Base-by-base conservation (phyloP, 495 filamentous ascomycete species). In the Monascus purpureus region DNA sequence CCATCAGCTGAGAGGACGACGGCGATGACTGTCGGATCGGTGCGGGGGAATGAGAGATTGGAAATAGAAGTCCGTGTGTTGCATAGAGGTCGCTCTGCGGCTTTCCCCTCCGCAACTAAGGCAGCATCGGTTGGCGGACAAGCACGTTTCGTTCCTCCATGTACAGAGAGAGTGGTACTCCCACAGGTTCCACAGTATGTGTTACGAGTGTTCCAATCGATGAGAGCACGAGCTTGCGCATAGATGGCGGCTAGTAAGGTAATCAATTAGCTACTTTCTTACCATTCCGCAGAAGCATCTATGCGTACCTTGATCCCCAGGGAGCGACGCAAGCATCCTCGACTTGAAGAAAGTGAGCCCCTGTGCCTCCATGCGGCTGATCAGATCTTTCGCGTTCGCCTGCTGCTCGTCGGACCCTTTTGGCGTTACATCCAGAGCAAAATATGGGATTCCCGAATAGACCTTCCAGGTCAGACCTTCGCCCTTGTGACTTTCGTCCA, bases 181-280 rank as follows among this genome's bases (percentile, higher is more conserved):
- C 90, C 88, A 59, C 90, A 94, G 33, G 75, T 74, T 7, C 74
- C 83, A 55, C 90, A 97, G 61, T 84, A 96, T 22, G 75, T 82
- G 48, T 93, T 95, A 28, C 88, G 80, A 29, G 64, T 69, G 56
- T 97, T 96, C 90, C 90, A 97, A 59, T 96, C 90, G 17, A 88
- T 50, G 23, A 93, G 57, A n/a, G 82, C 76, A 41, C 88, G 79
- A 2, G 85, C 81, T 47, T 90, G 80, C n/a, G 83, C 92, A 47
- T 83, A 86, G 26, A 92, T 82, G 34, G 86, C 87, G 36, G 84
- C 88, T 86, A 38, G 9, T 31, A 12, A 8, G 17, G 31, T 25
- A 19, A 14, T 31, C 33, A 15, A 17, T 38, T 42, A 23, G 50
- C 36, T 30, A 27, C 13, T 35, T 34, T n/a, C n/a, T n/a, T n/a